A percentile compares a stretch with the other conserved stretches of the same genome.
Conservation (phyloP, 1,139 yeast species). For the Hemisphaericaspora subhashii region DNA sequence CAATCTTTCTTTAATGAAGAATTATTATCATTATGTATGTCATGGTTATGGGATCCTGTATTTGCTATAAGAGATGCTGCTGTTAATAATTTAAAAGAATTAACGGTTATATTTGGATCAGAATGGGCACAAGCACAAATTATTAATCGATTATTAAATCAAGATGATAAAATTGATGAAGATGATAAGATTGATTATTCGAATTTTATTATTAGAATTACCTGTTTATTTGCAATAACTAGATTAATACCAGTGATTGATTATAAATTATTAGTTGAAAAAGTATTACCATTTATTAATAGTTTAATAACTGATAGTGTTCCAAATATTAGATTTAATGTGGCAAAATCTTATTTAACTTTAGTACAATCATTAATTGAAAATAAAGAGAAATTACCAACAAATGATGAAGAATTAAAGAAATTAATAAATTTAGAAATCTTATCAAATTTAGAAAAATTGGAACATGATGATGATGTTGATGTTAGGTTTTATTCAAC, state of each 20-base stretch:
- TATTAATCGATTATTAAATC: constrained; percentile 63
- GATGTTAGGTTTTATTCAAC: constrained; percentile 89
- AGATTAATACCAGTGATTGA: constrained; percentile 72
- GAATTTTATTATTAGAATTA: constrained; percentile 86
- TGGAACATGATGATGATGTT: constrained; percentile 73
- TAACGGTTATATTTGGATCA: constrained; percentile 86
- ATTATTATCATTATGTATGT: constrained; percentile 84
- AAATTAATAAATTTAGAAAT: constrained; percentile 56
- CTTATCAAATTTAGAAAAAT: constrained; percentile 62
- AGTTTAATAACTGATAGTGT: constrained; percentile 76
- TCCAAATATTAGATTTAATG: constrained; percentile 93
- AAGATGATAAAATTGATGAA: constrained; percentile 26
- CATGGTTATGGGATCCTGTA: constrained; percentile 98
- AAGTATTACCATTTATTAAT: constrained; percentile 77
- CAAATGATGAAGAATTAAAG: constrained; percentile 26
- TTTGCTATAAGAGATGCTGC: constrained; percentile 97
- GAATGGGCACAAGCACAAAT: constrained; percentile 91
- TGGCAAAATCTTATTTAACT: constrained; percentile 77
- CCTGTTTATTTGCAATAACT: constrained; percentile 85
- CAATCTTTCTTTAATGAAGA: constrained; percentile 91
- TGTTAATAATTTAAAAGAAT: constrained; percentile 73
- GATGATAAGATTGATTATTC: constrained; percentile 47
- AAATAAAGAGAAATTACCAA: constrained; percentile 18
- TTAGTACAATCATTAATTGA: constrained; percentile 53
- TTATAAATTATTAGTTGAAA: constrained; percentile 54